These are phyloP conservation scores for Quercus agrifolia DNA, from an alignment of 306 rosid genomes.

Conservation along the genomic window DNA sequence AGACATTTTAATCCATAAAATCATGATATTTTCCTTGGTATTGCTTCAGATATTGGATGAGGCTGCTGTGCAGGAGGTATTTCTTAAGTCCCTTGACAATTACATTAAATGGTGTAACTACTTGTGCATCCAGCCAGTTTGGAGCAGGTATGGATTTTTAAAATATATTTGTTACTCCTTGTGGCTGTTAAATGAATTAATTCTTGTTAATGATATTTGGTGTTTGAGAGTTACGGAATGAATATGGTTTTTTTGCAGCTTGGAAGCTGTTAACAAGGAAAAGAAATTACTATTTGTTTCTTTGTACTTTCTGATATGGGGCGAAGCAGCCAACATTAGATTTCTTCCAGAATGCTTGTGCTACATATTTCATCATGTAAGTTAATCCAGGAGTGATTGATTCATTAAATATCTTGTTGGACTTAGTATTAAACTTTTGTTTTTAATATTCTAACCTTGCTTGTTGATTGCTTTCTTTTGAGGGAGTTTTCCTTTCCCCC, in stretches of 20 bases:
- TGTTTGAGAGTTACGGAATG: conserved; percentile 9
- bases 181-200: conserved; percentile 13
- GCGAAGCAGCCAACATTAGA: conserved; percentile 88
- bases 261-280: conserved; percentile 65
- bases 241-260: conserved; percentile 40
- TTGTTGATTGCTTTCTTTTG: background rate
- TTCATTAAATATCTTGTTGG: background rate
- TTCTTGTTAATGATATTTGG: conserved; percentile 6
- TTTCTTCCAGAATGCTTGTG: conserved; percentile 98
- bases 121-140: conserved; percentile 81
- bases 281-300: conserved; percentile 67
- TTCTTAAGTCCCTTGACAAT: conserved; percentile 77
- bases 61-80: conserved; percentile 57
- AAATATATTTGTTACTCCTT: conserved; percentile 5
- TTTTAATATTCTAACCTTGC: conserved; percentile 3
- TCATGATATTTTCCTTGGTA: conserved; percentile 15
- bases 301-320: conserved; percentile 85
- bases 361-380: conserved; percentile 98
- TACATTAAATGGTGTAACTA: conserved; percentile 82
- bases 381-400: conserved; percentile 22
- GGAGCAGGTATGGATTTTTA: conserved; percentile 66
- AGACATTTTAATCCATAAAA: background rate
- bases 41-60: conserved; percentile 72
- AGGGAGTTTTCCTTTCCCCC: no score
- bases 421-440: background rate